Evolutionary conservation across 2,329 filamentous ascomycete genomes (phyloP).

Genomic region (Fusarium sp.): DNA sequence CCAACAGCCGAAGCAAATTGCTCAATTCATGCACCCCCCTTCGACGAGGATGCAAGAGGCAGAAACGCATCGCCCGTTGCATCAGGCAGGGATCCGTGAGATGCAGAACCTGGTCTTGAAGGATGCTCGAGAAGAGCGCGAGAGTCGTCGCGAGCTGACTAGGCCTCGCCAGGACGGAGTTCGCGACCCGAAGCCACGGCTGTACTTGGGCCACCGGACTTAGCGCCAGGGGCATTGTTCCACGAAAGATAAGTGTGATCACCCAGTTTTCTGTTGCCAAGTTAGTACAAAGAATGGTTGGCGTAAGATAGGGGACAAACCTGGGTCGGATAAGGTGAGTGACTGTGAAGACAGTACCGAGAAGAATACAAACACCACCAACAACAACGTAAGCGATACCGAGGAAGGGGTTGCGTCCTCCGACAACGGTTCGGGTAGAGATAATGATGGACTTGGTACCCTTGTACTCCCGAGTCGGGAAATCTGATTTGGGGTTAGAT

Average conservation of each 20-base stretch:
- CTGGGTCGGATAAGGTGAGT: constrained; percentile 92
- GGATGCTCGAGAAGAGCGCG: constrained; percentile 34
- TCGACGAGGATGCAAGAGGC: not conserved
- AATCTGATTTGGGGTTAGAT: constrained; percentile 66
- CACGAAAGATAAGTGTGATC: constrained; percentile 98
- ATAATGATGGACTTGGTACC: constrained; percentile 92
- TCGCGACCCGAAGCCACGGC: constrained; percentile 68
- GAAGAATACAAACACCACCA: constrained; percentile 88
- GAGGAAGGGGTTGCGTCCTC: constrained; percentile 93
- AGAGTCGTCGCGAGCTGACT: constrained; percentile 49
- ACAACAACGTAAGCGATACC: constrained; percentile 97
- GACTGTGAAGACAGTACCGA: constrained; percentile 88
- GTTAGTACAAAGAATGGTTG: not conserved
- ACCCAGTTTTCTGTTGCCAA: constrained; percentile 82
- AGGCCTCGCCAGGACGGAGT: constrained; percentile 57
- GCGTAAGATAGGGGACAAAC: constrained; percentile 59
- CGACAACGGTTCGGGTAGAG: constrained; percentile 91
- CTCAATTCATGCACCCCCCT: constrained; percentile 1
- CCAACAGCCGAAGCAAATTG: not conserved
- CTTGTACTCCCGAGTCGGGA: constrained; percentile 80
- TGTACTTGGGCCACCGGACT: constrained; percentile 55
- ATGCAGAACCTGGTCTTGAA: constrained; percentile 22
- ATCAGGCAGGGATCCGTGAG: constrained; percentile 12
- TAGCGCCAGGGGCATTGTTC: constrained; percentile 73
- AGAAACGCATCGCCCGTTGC: not conserved